Percentiles rank a stretch among this genome's conserved stretches.
Conservation (phyloP, 1,284 basidiomycete species). For the Afroboletus lepidellus region DNA sequence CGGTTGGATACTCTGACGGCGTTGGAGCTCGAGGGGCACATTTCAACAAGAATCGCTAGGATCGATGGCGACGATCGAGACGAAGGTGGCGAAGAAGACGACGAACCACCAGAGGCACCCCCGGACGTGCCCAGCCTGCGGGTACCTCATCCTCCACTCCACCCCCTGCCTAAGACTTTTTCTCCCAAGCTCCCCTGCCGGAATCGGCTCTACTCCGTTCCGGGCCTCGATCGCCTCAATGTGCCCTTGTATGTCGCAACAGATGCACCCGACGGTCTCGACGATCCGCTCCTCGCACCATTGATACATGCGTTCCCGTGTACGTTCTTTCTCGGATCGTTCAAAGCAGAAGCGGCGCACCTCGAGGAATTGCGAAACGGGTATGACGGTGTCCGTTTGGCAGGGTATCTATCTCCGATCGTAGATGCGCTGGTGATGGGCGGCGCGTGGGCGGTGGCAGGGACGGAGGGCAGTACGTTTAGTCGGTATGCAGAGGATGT, state of each 20-base stretch:
- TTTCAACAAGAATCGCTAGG: slow-evolving; percentile 1
- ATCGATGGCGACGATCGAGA: background rate
- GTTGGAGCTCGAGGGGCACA: slow-evolving; percentile 38
- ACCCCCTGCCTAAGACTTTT: slow-evolving; percentile 19
- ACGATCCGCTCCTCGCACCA: slow-evolving; percentile 45
- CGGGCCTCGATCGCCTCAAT: slow-evolving; percentile 46
- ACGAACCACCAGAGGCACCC: slow-evolving; percentile 15
- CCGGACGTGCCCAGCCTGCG: slow-evolving; percentile 25
- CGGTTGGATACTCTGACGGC: slow-evolving; percentile 40
- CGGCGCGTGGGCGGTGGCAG: slow-evolving; percentile 54
- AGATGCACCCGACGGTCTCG: slow-evolving; percentile 49
- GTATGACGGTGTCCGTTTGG: slow-evolving; percentile 53
- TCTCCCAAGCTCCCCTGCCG: slow-evolving; percentile 36
- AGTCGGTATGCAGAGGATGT: slow-evolving; percentile 66
- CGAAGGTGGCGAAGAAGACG: background rate
- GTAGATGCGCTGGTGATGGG: slow-evolving; percentile 69
- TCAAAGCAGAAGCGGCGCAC: slow-evolving; percentile 37
- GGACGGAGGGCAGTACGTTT: slow-evolving; percentile 72
- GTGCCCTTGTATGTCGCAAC: slow-evolving; percentile 71
- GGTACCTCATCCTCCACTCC: slow-evolving; percentile 17
- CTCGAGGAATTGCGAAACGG: slow-evolving; percentile 47
- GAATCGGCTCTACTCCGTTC: slow-evolving; percentile 32
- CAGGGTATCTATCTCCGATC: slow-evolving; percentile 55
- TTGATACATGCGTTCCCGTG: slow-evolving; percentile 69
- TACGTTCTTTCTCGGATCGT: slow-evolving; percentile 62